Evolutionary conservation across 2,329 filamentous ascomycete species (phyloP).

Genomic region (Colletotrichum sp.): DNA sequence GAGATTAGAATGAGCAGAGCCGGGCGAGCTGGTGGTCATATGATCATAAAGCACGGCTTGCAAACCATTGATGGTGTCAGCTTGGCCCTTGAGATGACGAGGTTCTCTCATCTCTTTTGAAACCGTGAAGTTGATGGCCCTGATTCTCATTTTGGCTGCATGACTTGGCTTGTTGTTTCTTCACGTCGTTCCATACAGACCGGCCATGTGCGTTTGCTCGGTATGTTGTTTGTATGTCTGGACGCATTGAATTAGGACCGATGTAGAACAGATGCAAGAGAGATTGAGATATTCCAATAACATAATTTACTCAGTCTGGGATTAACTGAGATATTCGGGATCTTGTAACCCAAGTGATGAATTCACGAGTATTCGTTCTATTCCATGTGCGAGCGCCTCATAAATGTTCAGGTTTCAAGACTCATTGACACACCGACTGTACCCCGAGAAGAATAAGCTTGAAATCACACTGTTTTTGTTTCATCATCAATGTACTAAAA

Average conservation of each 20-base stretch:
- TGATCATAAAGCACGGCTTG: neutral
- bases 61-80: neutral
- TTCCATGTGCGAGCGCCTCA: neutral
- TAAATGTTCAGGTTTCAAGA: neutral
- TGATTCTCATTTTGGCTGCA: fast-evolving
- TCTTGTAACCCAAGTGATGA: fast-evolving
- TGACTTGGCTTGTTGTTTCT: neutral
- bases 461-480: neutral
- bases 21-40: neutral
- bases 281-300: neutral
- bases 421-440: neutral
- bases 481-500: neutral
- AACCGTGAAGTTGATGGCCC: neutral
- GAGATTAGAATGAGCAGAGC: neutral
- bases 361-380: neutral
- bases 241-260: too few species aligned
- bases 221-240: neutral
- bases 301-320: neutral
- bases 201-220: neutral
- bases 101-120: neutral
- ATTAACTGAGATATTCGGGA: neutral
- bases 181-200: neutral
- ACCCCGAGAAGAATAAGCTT: neutral
- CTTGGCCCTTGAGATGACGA: neutral
- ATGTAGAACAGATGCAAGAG: neutral